Evolutionary conservation across 1,284 basidiomycete species (phyloP), one percentile per base, ranked within the genome.

Genomic region (Apiotrichum laibachii): DNA sequence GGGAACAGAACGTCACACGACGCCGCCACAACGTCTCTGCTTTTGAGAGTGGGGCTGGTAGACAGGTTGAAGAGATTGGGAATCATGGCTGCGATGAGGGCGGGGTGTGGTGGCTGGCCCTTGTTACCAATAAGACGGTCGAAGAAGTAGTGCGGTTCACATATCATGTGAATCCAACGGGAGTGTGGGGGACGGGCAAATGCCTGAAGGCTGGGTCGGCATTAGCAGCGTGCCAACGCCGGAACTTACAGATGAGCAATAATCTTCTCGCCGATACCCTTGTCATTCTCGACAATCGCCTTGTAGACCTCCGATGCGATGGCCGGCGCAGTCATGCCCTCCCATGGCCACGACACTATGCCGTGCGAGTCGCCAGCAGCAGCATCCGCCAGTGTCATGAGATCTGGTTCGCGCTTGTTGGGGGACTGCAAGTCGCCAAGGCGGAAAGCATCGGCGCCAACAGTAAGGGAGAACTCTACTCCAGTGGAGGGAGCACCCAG

Each of bases 331-430:
- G 48, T 40, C 66, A 76, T 62, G 1, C 60, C 61, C n/a, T 70
- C 69, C 73, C 73, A 75, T 0, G 67, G 57, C 47, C 39, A 42
- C n/a, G 40, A 31, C 4, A 22, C 45, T 59, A 5, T 51, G 21
- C 4, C 53, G 4, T 40, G 45, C 9, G 61, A 56, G 44, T 73
- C 71, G 2, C 63, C 69, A 10, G 72, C 73, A 0, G 76, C 76
- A 2, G 76, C 76, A 59, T 78, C 72, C 7, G 76, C 76, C 2
- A 78, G 65, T 11, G 76, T 78, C 76, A 78, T 78, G 45, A 78
- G 62, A 50, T 76, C 72, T 26, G 75, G 75, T 31, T 60, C 57
- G 8, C 46, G 50, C 50, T 60, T 53, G 34, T 26, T 44, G 22
- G 31, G 22, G n/a, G 56, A 49, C 7, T 26, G 44, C 19, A 62